These are phyloP conservation scores for Ajuga reptans DNA, from an alignment of 305 asterid species.

Conservation along the genomic window DNA sequence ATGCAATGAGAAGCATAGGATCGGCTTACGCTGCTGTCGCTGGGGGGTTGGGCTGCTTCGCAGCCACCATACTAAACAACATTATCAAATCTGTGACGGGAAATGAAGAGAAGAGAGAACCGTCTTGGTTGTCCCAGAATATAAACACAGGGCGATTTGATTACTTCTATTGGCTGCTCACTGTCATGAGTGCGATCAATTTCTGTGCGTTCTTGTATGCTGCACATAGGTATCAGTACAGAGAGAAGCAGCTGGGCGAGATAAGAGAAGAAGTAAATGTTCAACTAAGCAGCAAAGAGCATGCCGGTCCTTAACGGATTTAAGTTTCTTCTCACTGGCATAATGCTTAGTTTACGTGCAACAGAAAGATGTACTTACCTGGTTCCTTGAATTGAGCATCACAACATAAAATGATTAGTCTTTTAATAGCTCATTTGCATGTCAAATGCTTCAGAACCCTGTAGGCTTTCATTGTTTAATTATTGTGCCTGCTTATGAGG, in stretches of 20 bases:
- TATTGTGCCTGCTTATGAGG: neutral
- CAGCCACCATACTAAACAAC: conserved; percentile 69
- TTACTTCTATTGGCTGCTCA: conserved; percentile 81
- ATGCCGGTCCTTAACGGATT: conserved; percentile 10
- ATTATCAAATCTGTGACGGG: conserved; percentile 65
- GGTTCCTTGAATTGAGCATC: conserved; percentile 15
- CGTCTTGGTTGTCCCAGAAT: conserved; percentile 91
- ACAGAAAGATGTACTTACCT: neutral
- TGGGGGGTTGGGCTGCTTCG: conserved; percentile 93
- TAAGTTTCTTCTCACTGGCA: neutral
- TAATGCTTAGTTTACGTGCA: too few relatives aligned
- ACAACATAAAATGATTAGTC: neutral
- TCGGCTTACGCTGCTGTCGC: conserved; percentile 98
- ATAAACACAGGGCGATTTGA: conserved; percentile 76
- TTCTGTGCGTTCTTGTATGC: conserved; percentile 68
- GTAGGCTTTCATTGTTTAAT: conserved; percentile 7
- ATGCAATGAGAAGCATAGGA: conserved; percentile 94
- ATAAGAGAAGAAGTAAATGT: conserved; percentile 28
- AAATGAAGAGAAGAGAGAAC: conserved; percentile 41
- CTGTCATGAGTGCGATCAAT: conserved; percentile 68
- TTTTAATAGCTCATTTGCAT: conserved; percentile 13
- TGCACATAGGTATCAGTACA: conserved; percentile 64
- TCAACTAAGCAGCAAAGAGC: conserved; percentile 26
- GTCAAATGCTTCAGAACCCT: conserved; percentile 15
- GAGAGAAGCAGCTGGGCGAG: conserved; percentile 46